phyloP scores from a whole-genome alignment of 2,329 filamentous ascomycete species.

The Ophiostoma ulmi region DNA sequence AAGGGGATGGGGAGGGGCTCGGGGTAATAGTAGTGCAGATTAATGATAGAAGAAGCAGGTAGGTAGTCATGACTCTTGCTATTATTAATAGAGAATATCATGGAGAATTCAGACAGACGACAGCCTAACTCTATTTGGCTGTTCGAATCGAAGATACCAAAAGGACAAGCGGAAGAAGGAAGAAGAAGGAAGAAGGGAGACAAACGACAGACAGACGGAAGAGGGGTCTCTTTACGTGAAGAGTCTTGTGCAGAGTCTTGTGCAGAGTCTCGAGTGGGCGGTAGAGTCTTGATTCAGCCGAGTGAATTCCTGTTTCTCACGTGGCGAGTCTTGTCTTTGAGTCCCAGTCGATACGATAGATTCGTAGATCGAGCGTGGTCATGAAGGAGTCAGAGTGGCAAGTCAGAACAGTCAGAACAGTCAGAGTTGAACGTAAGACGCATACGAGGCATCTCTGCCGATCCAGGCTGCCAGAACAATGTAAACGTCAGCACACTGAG shows the following conservation, averaged over 20 bases:
- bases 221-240: neutral
- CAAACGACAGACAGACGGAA: neutral
- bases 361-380: neutral
- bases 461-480: no score
- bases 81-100: neutral
- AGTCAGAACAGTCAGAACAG: no score
- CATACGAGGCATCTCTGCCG: neutral
- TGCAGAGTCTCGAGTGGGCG: neutral
- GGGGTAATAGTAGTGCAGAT: neutral
- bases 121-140: conserved; percentile 9
- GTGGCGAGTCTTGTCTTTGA: neutral
- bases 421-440: neutral
- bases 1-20: neutral
- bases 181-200: neutral
- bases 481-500: neutral
- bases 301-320: neutral
- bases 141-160: neutral
- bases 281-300: neutral
- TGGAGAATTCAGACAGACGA: neutral
- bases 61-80: neutral
- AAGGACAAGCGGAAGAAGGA: neutral
- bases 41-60: no score
- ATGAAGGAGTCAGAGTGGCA: neutral
- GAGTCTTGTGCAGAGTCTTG: neutral
- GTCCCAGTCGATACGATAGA: no score